Conservation (phyloP, 768 basidiomycete species). For the Calocybe cyanea region DNA sequence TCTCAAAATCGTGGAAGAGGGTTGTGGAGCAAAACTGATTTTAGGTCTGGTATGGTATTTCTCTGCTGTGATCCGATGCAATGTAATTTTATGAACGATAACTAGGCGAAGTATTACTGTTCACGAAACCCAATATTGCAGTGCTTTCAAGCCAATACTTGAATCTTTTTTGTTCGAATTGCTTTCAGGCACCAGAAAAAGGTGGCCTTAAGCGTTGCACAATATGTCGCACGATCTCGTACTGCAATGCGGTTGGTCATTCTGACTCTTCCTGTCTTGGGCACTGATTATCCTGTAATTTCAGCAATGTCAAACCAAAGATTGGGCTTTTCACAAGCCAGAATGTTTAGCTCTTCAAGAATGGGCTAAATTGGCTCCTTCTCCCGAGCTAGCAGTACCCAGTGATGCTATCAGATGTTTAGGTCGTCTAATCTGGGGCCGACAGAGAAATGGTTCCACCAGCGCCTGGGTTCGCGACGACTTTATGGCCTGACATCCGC, state of each 20-base stretch:
- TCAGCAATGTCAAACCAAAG: constrained; percentile 66
- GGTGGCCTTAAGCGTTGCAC: constrained; percentile 65
- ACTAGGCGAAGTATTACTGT: constrained; percentile 59
- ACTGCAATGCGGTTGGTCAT: constrained; percentile 71
- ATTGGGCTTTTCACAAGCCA: constrained; percentile 71
- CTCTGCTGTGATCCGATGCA: not conserved
- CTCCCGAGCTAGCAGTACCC: constrained; percentile 47
- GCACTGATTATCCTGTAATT: not conserved
- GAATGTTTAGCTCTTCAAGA: constrained; percentile 72
- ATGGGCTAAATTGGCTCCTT: constrained; percentile 52
- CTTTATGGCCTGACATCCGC: not conserved
- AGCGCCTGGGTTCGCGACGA: constrained; percentile 52
- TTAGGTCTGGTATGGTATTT: constrained; percentile 37
- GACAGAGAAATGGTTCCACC: constrained; percentile 48
- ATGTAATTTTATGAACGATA: not conserved
- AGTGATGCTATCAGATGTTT: constrained; percentile 79
- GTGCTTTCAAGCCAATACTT: constrained; percentile 65
- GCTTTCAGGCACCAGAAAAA: constrained; percentile 38
- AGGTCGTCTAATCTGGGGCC: constrained; percentile 69
- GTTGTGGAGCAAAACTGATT: constrained; percentile 33
- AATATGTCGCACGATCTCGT: constrained; percentile 63
- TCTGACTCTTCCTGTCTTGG: not conserved
- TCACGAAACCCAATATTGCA: constrained; percentile 54
- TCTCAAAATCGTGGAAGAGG: constrained; percentile 40
- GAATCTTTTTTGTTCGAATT: constrained; percentile 64